Percentiles rank a stretch among this genome's conserved stretches.
phyloP scores from a whole-genome alignment of 306 rosid species.

The Vigna hirtella region DNA sequence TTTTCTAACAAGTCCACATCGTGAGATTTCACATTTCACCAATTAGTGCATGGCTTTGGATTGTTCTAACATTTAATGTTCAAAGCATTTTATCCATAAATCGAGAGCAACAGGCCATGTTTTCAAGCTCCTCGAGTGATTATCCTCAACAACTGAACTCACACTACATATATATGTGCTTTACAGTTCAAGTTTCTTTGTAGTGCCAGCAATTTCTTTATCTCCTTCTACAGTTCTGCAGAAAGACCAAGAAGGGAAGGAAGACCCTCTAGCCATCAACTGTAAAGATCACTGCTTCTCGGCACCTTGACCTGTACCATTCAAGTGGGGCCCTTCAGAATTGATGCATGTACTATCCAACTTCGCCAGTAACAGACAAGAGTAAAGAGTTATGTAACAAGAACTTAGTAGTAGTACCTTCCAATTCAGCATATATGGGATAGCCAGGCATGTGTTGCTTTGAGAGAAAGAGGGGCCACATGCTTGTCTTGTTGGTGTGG shows the following conservation, averaged over 20 bases:
- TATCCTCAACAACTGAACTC: slow-evolving; percentile 35
- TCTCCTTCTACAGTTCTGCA: slow-evolving; percentile 33
- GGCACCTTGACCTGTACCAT: slow-evolving; percentile 47
- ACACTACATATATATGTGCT: not conserved
- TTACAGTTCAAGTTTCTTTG: slow-evolving; percentile 36
- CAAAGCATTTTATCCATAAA: slow-evolving; percentile 18
- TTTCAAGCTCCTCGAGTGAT: slow-evolving; percentile 23
- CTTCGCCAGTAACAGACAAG: slow-evolving; percentile 55
- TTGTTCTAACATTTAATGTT: slow-evolving; percentile 29
- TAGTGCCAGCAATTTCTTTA: slow-evolving; percentile 36
- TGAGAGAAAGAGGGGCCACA: slow-evolving; percentile 56
- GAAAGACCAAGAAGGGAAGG: slow-evolving; percentile 44
- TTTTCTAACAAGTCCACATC: slow-evolving; percentile 23
- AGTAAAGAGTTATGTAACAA: slow-evolving; percentile 55
- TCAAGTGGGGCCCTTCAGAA: slow-evolving; percentile 49
- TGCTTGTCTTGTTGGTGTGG: slow-evolving; percentile 49
- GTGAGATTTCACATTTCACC: slow-evolving; percentile 3
- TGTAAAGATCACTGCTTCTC: slow-evolving; percentile 35
- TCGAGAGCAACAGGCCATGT: slow-evolving; percentile 19
- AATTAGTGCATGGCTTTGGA: slow-evolving; percentile 19
- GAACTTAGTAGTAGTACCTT: slow-evolving; percentile 53
- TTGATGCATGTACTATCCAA: slow-evolving; percentile 49
- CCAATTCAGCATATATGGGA: slow-evolving; percentile 49
- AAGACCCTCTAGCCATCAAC: slow-evolving; percentile 28
- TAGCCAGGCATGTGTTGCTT: slow-evolving; percentile 54